Evolutionary conservation across 352 stramenopile species (phyloP).

Genomic region (Aphanomyces invadans): DNA sequence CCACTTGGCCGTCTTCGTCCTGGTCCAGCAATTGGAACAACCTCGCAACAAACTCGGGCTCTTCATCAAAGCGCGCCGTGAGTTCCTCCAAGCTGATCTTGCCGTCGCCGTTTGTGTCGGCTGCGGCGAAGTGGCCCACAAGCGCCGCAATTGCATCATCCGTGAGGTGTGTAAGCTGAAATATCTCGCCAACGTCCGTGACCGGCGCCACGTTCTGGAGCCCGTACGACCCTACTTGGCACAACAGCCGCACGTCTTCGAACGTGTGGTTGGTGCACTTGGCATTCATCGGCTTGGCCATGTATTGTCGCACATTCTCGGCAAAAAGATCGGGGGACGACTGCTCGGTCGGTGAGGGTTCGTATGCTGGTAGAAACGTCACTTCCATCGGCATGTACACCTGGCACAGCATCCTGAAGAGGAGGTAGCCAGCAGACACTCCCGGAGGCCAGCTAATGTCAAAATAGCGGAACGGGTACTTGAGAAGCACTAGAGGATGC

Average conservation of each 20-base stretch:
- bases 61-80: slow-evolving; percentile 41
- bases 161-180: slow-evolving; percentile 39
- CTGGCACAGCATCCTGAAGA: slow-evolving; percentile 57
- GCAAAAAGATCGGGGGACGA: slow-evolving; percentile 44
- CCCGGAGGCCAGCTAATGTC: slow-evolving; percentile 61
- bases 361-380: slow-evolving; percentile 48
- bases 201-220: slow-evolving; percentile 49
- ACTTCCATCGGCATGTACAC: slow-evolving; percentile 60
- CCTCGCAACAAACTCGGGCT: slow-evolving; percentile 41
- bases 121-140: slow-evolving; percentile 47
- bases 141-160: slow-evolving; percentile 41
- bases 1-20: slow-evolving; percentile 53
- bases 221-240: slow-evolving; percentile 48
- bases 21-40: slow-evolving; percentile 53
- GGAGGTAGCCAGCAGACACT: slow-evolving; percentile 42
- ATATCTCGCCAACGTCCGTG: slow-evolving; percentile 48
- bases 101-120: slow-evolving; percentile 50
- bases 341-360: slow-evolving; percentile 36
- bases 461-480: slow-evolving; percentile 63
- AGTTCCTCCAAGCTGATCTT: slow-evolving; percentile 62
- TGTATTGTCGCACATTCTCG: slow-evolving; percentile 47
- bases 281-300: slow-evolving; percentile 42
- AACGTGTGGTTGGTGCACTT: slow-evolving; percentile 67
- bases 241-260: slow-evolving; percentile 56
- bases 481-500: slow-evolving; percentile 47